These are phyloP conservation scores for Manihot esculenta DNA, from an alignment of 441 rosid species.

Conservation along the genomic window DNA sequence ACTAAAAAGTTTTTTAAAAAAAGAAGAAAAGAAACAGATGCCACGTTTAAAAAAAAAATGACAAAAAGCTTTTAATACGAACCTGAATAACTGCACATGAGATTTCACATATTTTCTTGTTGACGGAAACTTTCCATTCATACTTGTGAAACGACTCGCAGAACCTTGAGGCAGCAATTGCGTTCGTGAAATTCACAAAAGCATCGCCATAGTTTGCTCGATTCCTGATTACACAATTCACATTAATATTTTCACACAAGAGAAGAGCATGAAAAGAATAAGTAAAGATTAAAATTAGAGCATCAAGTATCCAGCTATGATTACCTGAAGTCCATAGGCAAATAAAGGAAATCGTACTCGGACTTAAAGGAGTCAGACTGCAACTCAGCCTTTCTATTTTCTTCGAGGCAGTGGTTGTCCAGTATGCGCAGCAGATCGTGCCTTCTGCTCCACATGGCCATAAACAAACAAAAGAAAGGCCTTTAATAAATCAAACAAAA, in stretches of 20 bases:
- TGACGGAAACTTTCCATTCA: slow-evolving; percentile 29
- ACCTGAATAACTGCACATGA: slow-evolving; percentile 29
- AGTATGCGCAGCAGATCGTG: slow-evolving; percentile 32
- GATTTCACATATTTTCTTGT: slow-evolving; percentile 41
- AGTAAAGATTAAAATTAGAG: background rate
- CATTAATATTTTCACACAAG: background rate
- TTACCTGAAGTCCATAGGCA: slow-evolving; percentile 61
- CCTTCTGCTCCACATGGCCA: slow-evolving; percentile 34
- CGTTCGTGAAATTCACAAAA: slow-evolving; percentile 53
- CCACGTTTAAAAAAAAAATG: background rate
- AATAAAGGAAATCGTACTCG: slow-evolving; percentile 51
- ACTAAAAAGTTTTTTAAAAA: too few relatives aligned
- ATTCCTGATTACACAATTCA: slow-evolving; percentile 15
- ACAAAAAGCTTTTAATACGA: background rate
- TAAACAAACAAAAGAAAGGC: background rate
- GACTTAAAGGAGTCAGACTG: slow-evolving; percentile 24
- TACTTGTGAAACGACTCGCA: slow-evolving; percentile 18
- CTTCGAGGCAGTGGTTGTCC: slow-evolving; percentile 42
- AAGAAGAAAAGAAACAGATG: too few relatives aligned
- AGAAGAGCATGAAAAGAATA: background rate
- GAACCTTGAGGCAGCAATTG: slow-evolving; percentile 38
- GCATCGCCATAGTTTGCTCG: slow-evolving; percentile 55
- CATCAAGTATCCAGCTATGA: background rate
- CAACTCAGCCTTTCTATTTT: slow-evolving; percentile 10
- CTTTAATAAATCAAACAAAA: background rate